A percentile compares a stretch with the other conserved stretches of the same genome.
Evolutionary conservation across 164 flowering plant species (phyloP).

Genomic region (Annona squamosa): DNA sequence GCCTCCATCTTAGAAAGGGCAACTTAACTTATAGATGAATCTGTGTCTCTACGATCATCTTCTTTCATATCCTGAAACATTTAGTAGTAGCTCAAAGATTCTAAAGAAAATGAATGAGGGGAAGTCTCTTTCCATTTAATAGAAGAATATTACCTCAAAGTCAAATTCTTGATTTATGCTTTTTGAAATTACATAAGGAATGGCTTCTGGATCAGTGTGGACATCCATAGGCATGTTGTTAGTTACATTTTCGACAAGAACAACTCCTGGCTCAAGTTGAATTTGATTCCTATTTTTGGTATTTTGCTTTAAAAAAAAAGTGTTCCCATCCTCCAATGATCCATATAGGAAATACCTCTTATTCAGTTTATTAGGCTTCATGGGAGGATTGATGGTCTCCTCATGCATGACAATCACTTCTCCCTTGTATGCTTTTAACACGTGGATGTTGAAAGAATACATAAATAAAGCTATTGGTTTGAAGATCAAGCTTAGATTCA

Average conservation of each 20-base stretch:
- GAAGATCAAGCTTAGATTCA: slow-evolving; percentile 7
- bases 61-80: slow-evolving; percentile 28
- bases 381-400: slow-evolving; percentile 9
- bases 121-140: background rate
- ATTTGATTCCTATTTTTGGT: slow-evolving; percentile 14
- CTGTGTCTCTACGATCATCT: slow-evolving; percentile 15
- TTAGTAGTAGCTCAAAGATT: background rate
- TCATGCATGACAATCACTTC: slow-evolving; percentile 24
- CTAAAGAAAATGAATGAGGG: background rate
- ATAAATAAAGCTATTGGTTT: slow-evolving; percentile 6
- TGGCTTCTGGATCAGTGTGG: slow-evolving; percentile 14
- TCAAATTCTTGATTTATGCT: slow-evolving; percentile 19
- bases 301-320: slow-evolving; percentile 9
- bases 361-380: slow-evolving; percentile 6
- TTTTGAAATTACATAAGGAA: slow-evolving; percentile 11
- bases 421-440: slow-evolving; percentile 15
- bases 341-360: slow-evolving; percentile 4
- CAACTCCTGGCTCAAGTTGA: slow-evolving; percentile 16
- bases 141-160: slow-evolving; percentile 31
- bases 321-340: slow-evolving; percentile 13
- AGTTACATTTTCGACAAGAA: slow-evolving; percentile 55
- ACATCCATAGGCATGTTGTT: slow-evolving; percentile 21
- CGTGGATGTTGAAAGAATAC: slow-evolving; percentile 18
- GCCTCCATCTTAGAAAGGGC: slow-evolving; percentile 73
- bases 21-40: slow-evolving; percentile 44